These are phyloP conservation scores for Aspergillus felis DNA, from an alignment of 2,329 filamentous ascomycete species.

Conservation along the genomic window DNA sequence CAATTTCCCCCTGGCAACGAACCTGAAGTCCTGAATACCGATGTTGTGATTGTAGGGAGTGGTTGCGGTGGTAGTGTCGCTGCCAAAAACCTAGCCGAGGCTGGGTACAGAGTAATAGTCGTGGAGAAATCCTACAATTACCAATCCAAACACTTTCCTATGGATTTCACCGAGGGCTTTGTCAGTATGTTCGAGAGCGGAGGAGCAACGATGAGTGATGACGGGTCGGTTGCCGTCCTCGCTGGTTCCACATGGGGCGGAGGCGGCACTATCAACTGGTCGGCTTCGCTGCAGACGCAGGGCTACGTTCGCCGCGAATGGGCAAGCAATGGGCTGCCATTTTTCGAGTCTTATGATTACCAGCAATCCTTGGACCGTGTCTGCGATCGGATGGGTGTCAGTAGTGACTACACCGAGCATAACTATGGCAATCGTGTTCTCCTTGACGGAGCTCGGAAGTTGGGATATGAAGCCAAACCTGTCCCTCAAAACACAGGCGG, in stretches of 20 bases:
- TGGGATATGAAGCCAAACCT: constrained; percentile 66
- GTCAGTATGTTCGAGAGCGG: constrained; percentile 67
- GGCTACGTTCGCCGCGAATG: constrained; percentile 76
- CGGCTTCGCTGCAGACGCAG: constrained; percentile 63
- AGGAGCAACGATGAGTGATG: constrained; percentile 55
- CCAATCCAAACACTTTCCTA: constrained; percentile 67
- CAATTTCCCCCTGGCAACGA: constrained; percentile 52
- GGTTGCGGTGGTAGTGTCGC: constrained; percentile 80
- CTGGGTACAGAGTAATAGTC: constrained; percentile 70
- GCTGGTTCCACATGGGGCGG: constrained; percentile 77
- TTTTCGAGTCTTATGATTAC: constrained; percentile 71
- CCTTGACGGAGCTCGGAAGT: constrained; percentile 68
- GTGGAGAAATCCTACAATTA: constrained; percentile 81
- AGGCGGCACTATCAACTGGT: constrained; percentile 87
- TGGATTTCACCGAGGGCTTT: constrained; percentile 60
- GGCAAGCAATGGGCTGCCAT: constrained; percentile 64
- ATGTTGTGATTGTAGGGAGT: constrained; percentile 81
- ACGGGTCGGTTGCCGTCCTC: constrained; percentile 57
- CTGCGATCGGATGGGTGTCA: constrained; percentile 73
- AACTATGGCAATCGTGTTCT: constrained; percentile 68
- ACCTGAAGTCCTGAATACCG: constrained; percentile 64
- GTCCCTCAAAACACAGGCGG: constrained; percentile 79
- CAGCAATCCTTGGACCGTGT: constrained; percentile 78
- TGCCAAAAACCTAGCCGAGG: constrained; percentile 76
- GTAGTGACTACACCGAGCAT: constrained; percentile 62